Evolutionary conservation across 495 filamentous ascomycete genomes (phyloP), one percentile per base, ranked within the genome.

Genomic region (Podospora conica): DNA sequence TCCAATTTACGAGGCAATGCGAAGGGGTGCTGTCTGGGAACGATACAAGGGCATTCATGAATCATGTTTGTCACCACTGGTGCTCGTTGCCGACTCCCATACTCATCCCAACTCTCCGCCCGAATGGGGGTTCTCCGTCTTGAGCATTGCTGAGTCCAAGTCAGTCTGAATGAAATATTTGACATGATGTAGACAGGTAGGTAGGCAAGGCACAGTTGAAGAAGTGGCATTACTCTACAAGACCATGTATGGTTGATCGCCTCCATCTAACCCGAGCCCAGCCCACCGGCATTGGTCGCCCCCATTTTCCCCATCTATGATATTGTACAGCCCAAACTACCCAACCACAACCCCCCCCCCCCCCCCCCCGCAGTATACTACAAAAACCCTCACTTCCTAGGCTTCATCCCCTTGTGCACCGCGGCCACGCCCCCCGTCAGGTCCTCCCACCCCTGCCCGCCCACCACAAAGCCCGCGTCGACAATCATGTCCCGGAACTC

Each of bases 381-480:
- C n/a, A n/a, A n/a, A n/a, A n/a, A n/a, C n/a, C 8, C 10, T 23
- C 22, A 53, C 18, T 67, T 53, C 53, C 91, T 66, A 4, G 92
- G 92, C 82, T 98, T 98, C 69, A 98, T 87, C 21, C 96, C 95
- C 82, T 93, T 96, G 77, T 98, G 96, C 71, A 98, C 92, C 60
- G 92, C 92, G 12, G 96, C 95, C 74, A 98, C 91, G 0, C 95
- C 95, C 33, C 90, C 88, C 0, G 90, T 97, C 73, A 98, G 73
- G 75, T 98, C 88, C 79, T 96, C 92, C 76, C 86, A 96, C 3
- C 91, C 91, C 60, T 86, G 77, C 1, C 91, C 91, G 21, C 89
- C 92, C 58, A 96, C 85, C 74, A 89, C 74, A 74, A 98, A 98
- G 15, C 95, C 96, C 53, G 92, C 94, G 65, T 89, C 87, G 73